phyloP scores from a whole-genome alignment of 2,329 filamentous ascomycete genomes.

The Epicoccum nigrum region DNA sequence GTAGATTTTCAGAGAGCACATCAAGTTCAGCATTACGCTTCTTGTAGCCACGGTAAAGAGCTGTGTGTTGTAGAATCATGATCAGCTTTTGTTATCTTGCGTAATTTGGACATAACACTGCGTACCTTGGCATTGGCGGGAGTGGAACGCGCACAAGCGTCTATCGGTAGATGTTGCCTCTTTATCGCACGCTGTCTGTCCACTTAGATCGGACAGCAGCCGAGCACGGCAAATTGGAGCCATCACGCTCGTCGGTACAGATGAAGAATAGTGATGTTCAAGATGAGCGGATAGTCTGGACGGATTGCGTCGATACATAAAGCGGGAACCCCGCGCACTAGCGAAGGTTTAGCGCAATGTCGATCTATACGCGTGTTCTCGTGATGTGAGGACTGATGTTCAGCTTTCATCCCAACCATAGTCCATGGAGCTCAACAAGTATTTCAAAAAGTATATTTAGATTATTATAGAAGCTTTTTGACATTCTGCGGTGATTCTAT shows the following conservation, averaged over 20 bases:
- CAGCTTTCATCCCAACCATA: too few relatives aligned
- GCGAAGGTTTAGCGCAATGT: slow-evolving; percentile 1
- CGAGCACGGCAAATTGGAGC: slow-evolving; percentile 27
- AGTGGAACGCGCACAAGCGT: slow-evolving; percentile 32
- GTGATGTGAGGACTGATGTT: slow-evolving; percentile 5
- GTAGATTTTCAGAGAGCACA: slow-evolving; percentile 39
- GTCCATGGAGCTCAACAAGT: too few relatives aligned
- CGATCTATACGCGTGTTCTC: slow-evolving; percentile 14
- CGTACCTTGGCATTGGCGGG: slow-evolving; percentile 34
- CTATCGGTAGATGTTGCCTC: slow-evolving; percentile 32
- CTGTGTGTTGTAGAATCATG: slow-evolving; percentile 6
- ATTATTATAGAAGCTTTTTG: too few relatives aligned
- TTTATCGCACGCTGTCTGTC: slow-evolving; percentile 29
- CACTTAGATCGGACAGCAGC: slow-evolving; percentile 30
- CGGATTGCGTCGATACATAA: neutral
- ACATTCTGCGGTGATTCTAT: too few relatives aligned
- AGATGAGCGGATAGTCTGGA: neutral
- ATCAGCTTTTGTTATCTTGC: neutral
- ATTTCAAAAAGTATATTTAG: too few relatives aligned
- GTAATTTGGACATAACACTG: neutral
- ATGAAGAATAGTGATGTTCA: neutral
- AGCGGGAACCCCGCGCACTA: slow-evolving; percentile 10
- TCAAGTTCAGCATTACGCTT: slow-evolving; percentile 55
- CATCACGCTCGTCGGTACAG: slow-evolving; percentile 5
- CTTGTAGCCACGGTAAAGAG: slow-evolving; percentile 58